Base-by-base conservation (phyloP, 768 basidiomycete species). In the Suillus alpinus region DNA sequence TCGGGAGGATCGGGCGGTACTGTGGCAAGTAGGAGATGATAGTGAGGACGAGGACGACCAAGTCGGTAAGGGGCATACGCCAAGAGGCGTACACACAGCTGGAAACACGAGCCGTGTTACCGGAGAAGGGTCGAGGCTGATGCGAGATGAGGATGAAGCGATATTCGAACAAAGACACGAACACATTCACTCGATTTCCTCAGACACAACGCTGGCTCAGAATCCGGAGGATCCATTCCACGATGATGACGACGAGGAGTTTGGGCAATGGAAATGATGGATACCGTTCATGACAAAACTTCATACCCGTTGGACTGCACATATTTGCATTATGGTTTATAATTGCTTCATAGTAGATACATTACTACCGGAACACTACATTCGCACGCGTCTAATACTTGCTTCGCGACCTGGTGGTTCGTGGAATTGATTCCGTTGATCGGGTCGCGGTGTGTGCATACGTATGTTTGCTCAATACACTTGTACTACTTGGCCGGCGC, bases 1-100 rank as follows among this genome's bases (percentile, higher is more conserved):
- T 7, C 65, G 66, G 51, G 59, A 49, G 26, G 40, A 50, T 0
- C 62, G 56, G 29, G 52, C 58, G n/a, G 80, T 77, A 18, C 66
- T 87, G 43, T 94, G 92, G 91, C 81, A 87, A 50, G 79, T 94
- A 2, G 89, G 92, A 2, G 85, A 89, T 31, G 83, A 77, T 26
- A 89, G 87, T 59, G 90, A 90, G 55, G 85, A 86, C 5, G 88
- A 91, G 23, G 83, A 81, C 10, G 78, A 76, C 39, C 78, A 81
- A 62, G 70, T 75, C 23, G 77, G 80, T 53, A 71, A 64, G 57
- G 72, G 71, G 55, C 70, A 67, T 61, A 49, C 29, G 8, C 59
- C 47, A 46, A 65, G 58, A 53, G 66, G 68, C 36, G 62, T 68
- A 59, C 62, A 65, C 60, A 61, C 61, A 46, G 37, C 51, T 26